Evolutionary conservation across 1,284 basidiomycete genomes (phyloP).

Genomic region (Hypsizygus ulmarius): DNA sequence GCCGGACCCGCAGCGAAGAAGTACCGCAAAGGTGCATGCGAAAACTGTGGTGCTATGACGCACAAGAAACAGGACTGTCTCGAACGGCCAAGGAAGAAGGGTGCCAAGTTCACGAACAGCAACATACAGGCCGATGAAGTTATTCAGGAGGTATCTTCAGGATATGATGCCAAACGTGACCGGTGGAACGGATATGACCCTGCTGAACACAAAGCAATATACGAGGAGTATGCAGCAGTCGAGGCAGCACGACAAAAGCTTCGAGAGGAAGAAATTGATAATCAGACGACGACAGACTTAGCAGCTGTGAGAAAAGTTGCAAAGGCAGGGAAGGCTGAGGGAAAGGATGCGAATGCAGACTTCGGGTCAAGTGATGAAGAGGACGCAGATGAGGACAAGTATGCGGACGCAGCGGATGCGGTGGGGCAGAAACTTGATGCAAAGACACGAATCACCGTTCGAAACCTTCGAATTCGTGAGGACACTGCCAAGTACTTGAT

Average conservation of each 20-base stretch:
- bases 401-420: constrained; percentile 95
- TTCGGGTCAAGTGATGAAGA: constrained; percentile 97
- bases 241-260: constrained; percentile 88
- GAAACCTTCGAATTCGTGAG: constrained; percentile 97
- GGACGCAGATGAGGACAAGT: constrained; percentile 93
- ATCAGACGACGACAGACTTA: constrained; percentile 89
- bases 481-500: constrained; percentile 99
- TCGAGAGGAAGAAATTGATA: constrained; percentile 96
- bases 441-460: constrained; percentile 96
- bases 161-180: constrained; percentile 95
- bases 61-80: constrained; percentile 93
- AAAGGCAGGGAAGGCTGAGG: constrained; percentile 73
- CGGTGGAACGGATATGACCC: constrained; percentile 99
- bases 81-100: constrained; percentile 94
- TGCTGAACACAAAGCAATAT: constrained; percentile 79
- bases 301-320: constrained; percentile 81
- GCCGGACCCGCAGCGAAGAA: constrained; percentile 91
- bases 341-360: constrained; percentile 75
- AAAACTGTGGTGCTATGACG: constrained; percentile 97
- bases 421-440: constrained; percentile 98
- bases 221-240: constrained; percentile 92
- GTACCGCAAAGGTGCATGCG: constrained; percentile 96
- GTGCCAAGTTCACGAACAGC: constrained; percentile 91
- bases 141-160: constrained; percentile 75
- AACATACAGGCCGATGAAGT: constrained; percentile 92